Percentiles rank a stretch among this genome's conserved stretches.
Evolutionary conservation across 139 green algal species (phyloP).

Genomic region (Gonium pectorale): DNA sequence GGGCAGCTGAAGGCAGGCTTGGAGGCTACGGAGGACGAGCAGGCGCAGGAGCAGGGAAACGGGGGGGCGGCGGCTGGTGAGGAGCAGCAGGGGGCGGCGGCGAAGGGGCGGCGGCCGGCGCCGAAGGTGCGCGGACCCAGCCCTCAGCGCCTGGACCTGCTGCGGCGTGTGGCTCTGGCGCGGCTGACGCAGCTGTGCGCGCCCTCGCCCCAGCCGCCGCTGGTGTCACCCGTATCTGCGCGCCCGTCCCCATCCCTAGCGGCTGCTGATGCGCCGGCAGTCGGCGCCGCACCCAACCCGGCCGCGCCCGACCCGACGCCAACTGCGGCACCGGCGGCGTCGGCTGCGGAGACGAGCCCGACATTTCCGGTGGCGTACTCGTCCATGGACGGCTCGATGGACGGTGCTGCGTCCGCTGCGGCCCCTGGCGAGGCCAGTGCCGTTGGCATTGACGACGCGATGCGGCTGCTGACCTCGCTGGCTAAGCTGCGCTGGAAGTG

Average conservation of each 20-base stretch:
- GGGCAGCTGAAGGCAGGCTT: no score
- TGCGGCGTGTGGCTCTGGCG: neutral
- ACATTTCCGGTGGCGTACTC: no score
- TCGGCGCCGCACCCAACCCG: no score
- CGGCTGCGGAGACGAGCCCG: no score
- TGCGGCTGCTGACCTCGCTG: slow-evolving; percentile 9
- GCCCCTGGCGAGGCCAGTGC: neutral
- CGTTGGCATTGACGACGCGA: neutral
- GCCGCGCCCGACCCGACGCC: neutral
- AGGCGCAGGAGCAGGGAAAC: neutral
- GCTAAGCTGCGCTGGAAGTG: neutral
- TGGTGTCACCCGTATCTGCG: no score
- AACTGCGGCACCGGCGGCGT: neutral
- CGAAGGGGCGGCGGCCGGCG: neutral
- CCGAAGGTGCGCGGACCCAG: neutral
- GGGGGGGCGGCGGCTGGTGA: neutral
- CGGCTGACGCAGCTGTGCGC: slow-evolving; percentile 17
- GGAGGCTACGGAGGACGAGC: neutral
- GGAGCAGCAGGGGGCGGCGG: neutral
- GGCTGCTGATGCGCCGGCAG: no score
- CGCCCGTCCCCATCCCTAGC: no score
- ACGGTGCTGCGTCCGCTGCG: neutral
- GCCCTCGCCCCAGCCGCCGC: neutral
- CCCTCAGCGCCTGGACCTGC: neutral
- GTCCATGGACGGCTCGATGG: no score